Conservation (phyloP, 495 filamentous ascomycete species). For the Annulohypoxylon bovei region DNA sequence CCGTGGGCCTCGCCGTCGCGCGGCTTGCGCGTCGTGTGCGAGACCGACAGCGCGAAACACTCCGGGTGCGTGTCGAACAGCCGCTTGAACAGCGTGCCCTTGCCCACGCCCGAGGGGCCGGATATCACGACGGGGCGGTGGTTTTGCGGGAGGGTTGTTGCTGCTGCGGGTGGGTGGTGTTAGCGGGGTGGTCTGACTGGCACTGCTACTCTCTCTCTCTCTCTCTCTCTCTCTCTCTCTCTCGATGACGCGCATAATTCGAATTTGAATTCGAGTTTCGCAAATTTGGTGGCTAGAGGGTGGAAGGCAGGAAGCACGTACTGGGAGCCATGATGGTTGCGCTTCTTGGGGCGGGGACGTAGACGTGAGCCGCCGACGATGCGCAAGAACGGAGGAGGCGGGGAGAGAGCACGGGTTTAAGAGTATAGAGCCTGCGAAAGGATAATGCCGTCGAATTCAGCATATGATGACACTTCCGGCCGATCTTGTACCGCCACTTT, state of each 20-base stretch:
- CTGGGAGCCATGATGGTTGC: slow-evolving; percentile 57
- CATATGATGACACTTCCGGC: slow-evolving; percentile 27
- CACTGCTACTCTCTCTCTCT: not conserved
- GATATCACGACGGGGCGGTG: slow-evolving; percentile 82
- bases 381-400: slow-evolving; percentile 7
- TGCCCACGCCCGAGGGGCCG: slow-evolving; percentile 86
- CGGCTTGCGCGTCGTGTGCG: slow-evolving; percentile 85
- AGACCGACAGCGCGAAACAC: slow-evolving; percentile 83
- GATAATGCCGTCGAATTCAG: slow-evolving; percentile 14
- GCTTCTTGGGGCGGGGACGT: slow-evolving; percentile 1
- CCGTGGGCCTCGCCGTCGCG: slow-evolving; percentile 80
- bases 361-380: slow-evolving; percentile 7
- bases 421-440: slow-evolving; percentile 14
- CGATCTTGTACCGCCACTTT: slow-evolving; percentile 6
- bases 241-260: not conserved
- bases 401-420: not conserved
- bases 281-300: slow-evolving; percentile 1
- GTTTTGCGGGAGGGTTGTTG: slow-evolving; percentile 53
- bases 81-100: slow-evolving; percentile 83
- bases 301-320: slow-evolving; percentile 39
- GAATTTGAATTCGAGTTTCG: not conserved
- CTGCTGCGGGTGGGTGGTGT: slow-evolving; percentile 7
- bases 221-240: not conserved
- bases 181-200: not conserved
- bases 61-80: slow-evolving; percentile 72